Percentiles rank a stretch among this genome's conserved stretches.
Evolutionary conservation across 2,329 filamentous ascomycete species (phyloP).

Genomic region (Epichloe gansuensis): DNA sequence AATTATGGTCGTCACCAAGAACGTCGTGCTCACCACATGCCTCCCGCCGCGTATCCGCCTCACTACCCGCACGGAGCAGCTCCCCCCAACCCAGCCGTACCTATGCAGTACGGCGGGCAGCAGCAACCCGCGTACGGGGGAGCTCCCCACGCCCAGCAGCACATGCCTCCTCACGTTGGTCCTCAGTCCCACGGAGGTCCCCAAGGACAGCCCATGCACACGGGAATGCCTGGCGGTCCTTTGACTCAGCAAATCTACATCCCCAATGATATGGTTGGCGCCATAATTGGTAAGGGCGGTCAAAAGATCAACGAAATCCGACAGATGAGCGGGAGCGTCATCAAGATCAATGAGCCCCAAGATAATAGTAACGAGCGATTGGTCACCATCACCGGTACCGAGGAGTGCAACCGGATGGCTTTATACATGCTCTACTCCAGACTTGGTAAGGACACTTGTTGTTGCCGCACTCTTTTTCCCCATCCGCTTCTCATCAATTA

Average conservation of each 20-base stretch:
- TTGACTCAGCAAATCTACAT: conserved; percentile 98
- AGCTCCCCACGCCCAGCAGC: conserved; percentile 62
- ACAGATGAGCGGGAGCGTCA: conserved; percentile 91
- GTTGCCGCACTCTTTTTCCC: background rate
- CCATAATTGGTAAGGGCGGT: conserved; percentile 96
- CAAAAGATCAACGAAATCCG: conserved; percentile 99
- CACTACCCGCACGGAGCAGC: conserved; percentile 53
- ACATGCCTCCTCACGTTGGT: conserved; percentile 47
- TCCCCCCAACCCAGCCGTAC: conserved; percentile 49
- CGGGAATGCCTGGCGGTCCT: conserved; percentile 45
- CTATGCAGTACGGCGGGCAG: conserved; percentile 70
- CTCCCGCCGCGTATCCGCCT: conserved; percentile 59
- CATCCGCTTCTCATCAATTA: background rate
- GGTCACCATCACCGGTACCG: conserved; percentile 93
- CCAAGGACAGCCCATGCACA: conserved; percentile 62
- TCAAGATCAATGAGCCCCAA: conserved; percentile 99
- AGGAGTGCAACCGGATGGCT: conserved; percentile 99
- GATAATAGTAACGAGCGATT: conserved; percentile 97
- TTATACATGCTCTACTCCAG: conserved; percentile 97
- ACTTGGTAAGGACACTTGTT: conserved; percentile 51
- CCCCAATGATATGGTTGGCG: conserved; percentile 98
- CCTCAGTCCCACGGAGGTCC: conserved; percentile 48
- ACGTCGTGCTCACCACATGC: conserved; percentile 59
- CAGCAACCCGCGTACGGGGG: conserved; percentile 68
- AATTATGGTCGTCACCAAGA: conserved; percentile 66